phyloP scores from a whole-genome alignment of 2,329 filamentous ascomycete genomes.

The Aurifilum marmelostoma region DNA sequence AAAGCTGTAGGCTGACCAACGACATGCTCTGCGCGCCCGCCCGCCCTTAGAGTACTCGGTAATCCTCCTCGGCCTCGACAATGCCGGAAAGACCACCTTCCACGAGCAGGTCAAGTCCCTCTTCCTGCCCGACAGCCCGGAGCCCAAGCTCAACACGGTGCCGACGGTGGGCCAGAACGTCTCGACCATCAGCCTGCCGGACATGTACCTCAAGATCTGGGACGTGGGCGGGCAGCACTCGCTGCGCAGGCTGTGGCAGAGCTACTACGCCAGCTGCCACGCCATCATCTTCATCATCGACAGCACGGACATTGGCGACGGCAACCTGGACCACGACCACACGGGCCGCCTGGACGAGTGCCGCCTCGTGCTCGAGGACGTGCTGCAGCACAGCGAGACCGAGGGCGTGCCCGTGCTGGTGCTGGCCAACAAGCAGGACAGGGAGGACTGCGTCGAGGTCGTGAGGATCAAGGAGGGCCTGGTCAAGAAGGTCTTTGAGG shows the following conservation, averaged over 20 bases:
- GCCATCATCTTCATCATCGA: conserved; percentile 98
- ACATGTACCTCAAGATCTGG: conserved; percentile 99
- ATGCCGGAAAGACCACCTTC: conserved; percentile 97
- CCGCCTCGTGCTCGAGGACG: conserved; percentile 83
- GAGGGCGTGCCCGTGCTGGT: conserved; percentile 91
- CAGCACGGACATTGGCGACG: conserved; percentile 89
- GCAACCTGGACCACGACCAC: conserved; percentile 61
- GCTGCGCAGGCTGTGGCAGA: conserved; percentile 90
- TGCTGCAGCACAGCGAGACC: conserved; percentile 83
- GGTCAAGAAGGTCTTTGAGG: conserved; percentile 93
- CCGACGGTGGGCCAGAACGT: conserved; percentile 98
- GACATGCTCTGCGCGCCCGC: conserved; percentile 22
- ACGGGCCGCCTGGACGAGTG: conserved; percentile 80
- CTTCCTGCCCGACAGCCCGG: conserved; percentile 67
- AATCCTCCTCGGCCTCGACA: conserved; percentile 94
- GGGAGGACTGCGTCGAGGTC: conserved; percentile 96
- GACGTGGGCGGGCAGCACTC: conserved; percentile 93
- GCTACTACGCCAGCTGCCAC: conserved; percentile 91
- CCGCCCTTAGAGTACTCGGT: conserved; percentile 81
- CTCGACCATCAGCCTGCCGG: conserved; percentile 83
- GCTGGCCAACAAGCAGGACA: conserved; percentile 95
- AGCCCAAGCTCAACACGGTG: conserved; percentile 80
- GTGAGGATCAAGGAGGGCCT: conserved; percentile 96
- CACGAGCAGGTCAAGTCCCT: conserved; percentile 94
- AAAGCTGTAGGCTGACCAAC: not conserved